Evolutionary conservation across 768 basidiomycete genomes (phyloP), one percentile per base, ranked within the genome.

Genomic region (Botryobasidium botryosum): DNA sequence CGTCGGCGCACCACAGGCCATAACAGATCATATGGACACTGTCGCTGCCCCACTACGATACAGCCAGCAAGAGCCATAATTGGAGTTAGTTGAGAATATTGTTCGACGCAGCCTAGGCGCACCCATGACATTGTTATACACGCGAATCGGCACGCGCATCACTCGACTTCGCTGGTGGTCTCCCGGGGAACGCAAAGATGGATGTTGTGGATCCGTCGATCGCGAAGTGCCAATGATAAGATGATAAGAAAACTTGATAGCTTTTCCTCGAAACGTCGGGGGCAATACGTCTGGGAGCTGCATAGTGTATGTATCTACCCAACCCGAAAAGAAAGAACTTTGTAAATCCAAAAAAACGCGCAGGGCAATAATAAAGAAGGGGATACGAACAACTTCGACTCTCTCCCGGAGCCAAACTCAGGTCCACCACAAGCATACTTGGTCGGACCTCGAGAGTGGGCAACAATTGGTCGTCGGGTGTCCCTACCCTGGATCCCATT

Each of bases 81-180:
- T 15, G 20, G 3, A 24, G 18, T 35, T 18, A 46, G 41, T 23
- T 21, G 35, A 43, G 26, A 10, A 77, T 74, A 75, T 20, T 31
- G 21, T 4, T 37, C 31, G 32, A 20, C 25, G 15, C 7, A 26
- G 12, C 46, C 28, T 6, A 24, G 12, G 57, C 76, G 40, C 52
- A 88, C 90, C 74, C 37, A 73, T 64, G 46, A 94, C 83, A 51
- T 90, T 68, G 47, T 86, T 90, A 62, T 94, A 96, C 4, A 97
- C 68, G 20, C 88, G 66, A 36, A 99, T 79, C 0, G 92, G 92
- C 1, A 97, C 80, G 41, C 81, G 83, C 79, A 92, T 85, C 2
- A 90, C 72, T 27, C 76, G 64, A 59, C 83, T 81, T 55, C 58
- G 43, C 45, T 56, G 61, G 55, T 23, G 48, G 41, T 10, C 52